Conservation (phyloP, 2,329 filamentous ascomycete genomes). For the Colletotrichum limetticola region DNA sequence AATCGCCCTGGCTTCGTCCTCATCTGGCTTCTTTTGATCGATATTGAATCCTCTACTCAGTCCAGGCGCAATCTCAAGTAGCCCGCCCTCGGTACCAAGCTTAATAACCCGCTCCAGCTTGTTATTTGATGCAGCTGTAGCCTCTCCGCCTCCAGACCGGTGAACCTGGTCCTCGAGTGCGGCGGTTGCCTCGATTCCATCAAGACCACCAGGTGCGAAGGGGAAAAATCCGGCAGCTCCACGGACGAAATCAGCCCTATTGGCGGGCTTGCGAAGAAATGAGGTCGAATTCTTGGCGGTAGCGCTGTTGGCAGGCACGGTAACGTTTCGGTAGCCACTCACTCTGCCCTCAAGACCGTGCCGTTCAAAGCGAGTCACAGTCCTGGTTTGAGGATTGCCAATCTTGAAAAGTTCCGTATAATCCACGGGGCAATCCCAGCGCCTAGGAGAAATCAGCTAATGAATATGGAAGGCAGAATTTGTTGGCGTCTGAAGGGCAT, state of each 20-base stretch:
- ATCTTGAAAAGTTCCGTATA: constrained; percentile 87
- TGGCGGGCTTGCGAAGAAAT: constrained; percentile 84
- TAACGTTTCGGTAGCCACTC: constrained; percentile 93
- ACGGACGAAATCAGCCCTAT: constrained; percentile 88
- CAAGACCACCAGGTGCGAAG: constrained; percentile 90
- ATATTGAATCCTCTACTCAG: constrained; percentile 83
- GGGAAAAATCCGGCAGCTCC: constrained; percentile 95
- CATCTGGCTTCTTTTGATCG: constrained; percentile 64
- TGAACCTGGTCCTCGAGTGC: constrained; percentile 82
- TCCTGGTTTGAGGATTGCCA: constrained; percentile 91
- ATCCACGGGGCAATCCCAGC: constrained; percentile 85
- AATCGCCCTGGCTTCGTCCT: constrained; percentile 57
- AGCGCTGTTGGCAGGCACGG: constrained; percentile 86
- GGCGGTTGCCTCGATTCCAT: constrained; percentile 86
- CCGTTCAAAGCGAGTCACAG: constrained; percentile 91
- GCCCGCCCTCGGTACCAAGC: constrained; percentile 78
- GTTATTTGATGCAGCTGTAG: constrained; percentile 55
- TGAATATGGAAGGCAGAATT: background rate
- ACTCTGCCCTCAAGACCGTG: constrained; percentile 93
- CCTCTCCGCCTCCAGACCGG: constrained; percentile 49
- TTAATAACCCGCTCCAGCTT: constrained; percentile 89
- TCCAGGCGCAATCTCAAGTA: constrained; percentile 86
- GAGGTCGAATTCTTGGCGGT: constrained; percentile 97
- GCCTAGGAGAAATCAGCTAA: constrained; percentile 38
- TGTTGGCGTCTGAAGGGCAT: constrained; percentile 35